These are phyloP conservation scores for Hypomyces rosellus DNA, from an alignment of 2,329 filamentous ascomycete species.

Conservation along the genomic window DNA sequence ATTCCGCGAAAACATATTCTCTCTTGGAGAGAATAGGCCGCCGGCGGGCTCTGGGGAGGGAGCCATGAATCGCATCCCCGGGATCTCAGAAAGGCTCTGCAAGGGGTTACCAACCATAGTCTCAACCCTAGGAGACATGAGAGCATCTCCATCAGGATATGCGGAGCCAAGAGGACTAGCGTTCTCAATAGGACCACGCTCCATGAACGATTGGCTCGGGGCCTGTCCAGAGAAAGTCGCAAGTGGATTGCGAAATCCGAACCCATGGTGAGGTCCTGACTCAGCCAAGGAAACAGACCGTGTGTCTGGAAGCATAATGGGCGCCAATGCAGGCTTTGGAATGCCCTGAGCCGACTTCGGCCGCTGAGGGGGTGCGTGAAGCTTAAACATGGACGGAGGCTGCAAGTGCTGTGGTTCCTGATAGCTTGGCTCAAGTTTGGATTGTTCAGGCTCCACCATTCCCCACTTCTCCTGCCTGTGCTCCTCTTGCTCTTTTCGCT, in stretches of 20 bases:
- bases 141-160: constrained; percentile 42
- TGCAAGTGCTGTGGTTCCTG: constrained; percentile 4
- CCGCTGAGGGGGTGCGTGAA: constrained; percentile 5
- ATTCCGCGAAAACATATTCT: constrained; percentile 48
- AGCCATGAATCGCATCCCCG: constrained; percentile 48
- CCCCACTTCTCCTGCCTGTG: constrained; percentile 4
- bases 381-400: constrained; percentile 13
- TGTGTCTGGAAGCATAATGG: constrained; percentile 19
- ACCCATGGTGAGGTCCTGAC: constrained; percentile 32
- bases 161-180: constrained; percentile 30
- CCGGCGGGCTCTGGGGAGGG: constrained; percentile 46
- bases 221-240: constrained; percentile 18
- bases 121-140: constrained; percentile 66
- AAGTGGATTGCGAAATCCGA: constrained; percentile 34
- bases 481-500: constrained; percentile 6
- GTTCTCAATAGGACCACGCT: constrained; percentile 24
- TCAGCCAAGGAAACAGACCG: constrained; percentile 38
- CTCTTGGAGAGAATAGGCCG: constrained; percentile 47
- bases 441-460: constrained; percentile 1
- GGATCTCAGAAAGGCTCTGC: constrained; percentile 38
- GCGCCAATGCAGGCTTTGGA: constrained; percentile 10
- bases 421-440: neutral
- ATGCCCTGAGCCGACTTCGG: constrained; percentile 11
- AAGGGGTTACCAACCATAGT: constrained; percentile 67
- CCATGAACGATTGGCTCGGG: constrained; percentile 12